Base-by-base conservation (phyloP, 2,329 filamentous ascomycete genomes). In the Oidium heveae region DNA sequence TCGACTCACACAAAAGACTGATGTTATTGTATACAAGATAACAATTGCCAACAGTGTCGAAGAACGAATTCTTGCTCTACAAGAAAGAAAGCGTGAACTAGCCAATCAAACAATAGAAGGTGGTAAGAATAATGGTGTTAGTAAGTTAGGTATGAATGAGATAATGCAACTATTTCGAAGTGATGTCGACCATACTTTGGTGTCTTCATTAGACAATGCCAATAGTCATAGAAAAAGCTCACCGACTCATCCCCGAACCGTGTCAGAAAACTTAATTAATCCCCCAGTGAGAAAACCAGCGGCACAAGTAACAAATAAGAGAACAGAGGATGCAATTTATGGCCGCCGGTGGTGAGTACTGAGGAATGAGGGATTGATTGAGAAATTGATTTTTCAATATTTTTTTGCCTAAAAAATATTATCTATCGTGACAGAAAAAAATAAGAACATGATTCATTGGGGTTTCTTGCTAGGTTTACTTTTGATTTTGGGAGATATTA, bases 21-120 rank as follows among this genome's bases (percentile, higher is more conserved):
- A 96, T 64, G 91, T 98, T 36, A 79, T 89, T 55, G 86, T 98
- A 58, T 98, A 94, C 72, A 93, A 91, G 63, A 77, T 98, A 62
- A 94, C 87, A 2, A 81, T 98, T 57, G 77, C 78, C 59, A 75
- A 82, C 60, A 88, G 84, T 0, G 89, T 98, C 55, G 91, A 98
- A 71, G 87, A 89, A 67, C 80, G 88, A 56, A 98, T 98, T 62
- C 71, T 96, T n/a, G 86, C 84, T 57, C 75, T 98, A 22, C 91
- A 98, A 68, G 83, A 94, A 59, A 86, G 87, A 68, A 98, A 98
- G 71, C 79, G 91, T 12, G 79, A 86, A 61, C 75, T 98, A 13
- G 89, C 91, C n/a, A 82, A 86, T 63, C 81, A 88, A 58, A 86
- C 91, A 13, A 91, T 98, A 56, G 91, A 95, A 67, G 81, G 79